These are phyloP conservation scores for Lactarius sanguifluus DNA, from an alignment of 768 basidiomycete species.

Conservation along the genomic window DNA sequence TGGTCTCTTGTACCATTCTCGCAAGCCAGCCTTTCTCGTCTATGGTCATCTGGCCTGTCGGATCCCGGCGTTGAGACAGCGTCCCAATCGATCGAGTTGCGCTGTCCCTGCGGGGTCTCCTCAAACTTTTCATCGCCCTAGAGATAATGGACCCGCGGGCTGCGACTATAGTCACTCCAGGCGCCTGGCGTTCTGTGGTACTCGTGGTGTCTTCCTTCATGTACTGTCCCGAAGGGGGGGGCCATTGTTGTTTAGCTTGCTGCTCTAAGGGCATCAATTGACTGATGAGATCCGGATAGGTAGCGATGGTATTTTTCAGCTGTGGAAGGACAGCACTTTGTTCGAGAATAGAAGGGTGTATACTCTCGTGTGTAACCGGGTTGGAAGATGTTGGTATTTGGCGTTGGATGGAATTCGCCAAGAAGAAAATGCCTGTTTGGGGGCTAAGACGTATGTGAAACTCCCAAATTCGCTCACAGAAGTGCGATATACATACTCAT, in stretches of 20 bases:
- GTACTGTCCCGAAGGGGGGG: not conserved
- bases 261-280: slow-evolving; percentile 22
- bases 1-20: slow-evolving; percentile 11
- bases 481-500: slow-evolving; percentile 49
- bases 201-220: not conserved
- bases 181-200: not conserved
- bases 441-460: slow-evolving; percentile 40
- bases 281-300: slow-evolving; percentile 20
- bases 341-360: slow-evolving; percentile 24
- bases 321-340: slow-evolving; percentile 17
- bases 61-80: not conserved
- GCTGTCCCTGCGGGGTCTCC: not conserved
- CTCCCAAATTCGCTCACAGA: slow-evolving; percentile 7
- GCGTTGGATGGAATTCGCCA: slow-evolving; percentile 17
- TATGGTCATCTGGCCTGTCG: not conserved
- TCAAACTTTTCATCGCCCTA: slow-evolving; percentile 8
- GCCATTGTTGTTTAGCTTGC: slow-evolving; percentile 15
- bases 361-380: slow-evolving; percentile 19
- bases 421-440: slow-evolving; percentile 18
- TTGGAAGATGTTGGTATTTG: slow-evolving; percentile 12
- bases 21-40: slow-evolving; percentile 10
- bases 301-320: slow-evolving; percentile 1
- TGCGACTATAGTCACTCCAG: not conserved
- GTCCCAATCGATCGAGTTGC: not conserved
- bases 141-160: slow-evolving; percentile 2